Conservation (phyloP, 495 filamentous ascomycete genomes). For the Aspergillus cavernicola region DNA sequence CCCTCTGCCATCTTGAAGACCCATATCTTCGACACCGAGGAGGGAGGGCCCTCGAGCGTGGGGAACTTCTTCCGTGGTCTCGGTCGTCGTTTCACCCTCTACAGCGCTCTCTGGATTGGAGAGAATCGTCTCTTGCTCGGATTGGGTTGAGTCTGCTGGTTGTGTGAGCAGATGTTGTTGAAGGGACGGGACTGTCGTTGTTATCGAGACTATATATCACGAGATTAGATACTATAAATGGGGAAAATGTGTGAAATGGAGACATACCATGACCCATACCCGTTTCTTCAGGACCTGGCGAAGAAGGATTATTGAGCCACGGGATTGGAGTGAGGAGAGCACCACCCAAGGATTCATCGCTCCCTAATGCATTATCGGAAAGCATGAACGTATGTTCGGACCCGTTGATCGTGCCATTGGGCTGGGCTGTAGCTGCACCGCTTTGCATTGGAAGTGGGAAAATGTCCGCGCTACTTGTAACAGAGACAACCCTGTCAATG, state of each 20-base stretch:
- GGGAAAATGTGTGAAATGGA: not conserved
- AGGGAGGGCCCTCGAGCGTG: constrained; percentile 79
- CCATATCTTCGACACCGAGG: constrained; percentile 83
- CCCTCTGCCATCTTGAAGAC: constrained; percentile 63
- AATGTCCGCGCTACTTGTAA: constrained; percentile 73
- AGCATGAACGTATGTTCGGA: constrained; percentile 30
- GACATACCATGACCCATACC: constrained; percentile 14
- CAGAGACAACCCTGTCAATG: constrained; percentile 85
- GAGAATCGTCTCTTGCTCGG: constrained; percentile 5
- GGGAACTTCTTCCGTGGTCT: constrained; percentile 55
- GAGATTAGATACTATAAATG: not conserved
- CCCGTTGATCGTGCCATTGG: constrained; percentile 41
- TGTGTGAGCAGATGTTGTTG: constrained; percentile 27
- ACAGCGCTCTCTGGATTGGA: constrained; percentile 21
- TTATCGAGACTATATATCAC: constrained; percentile 1
- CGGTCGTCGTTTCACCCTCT: constrained; percentile 34
- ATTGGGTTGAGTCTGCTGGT: not conserved
- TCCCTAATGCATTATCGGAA: constrained; percentile 51
- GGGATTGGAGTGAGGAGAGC: constrained; percentile 92
- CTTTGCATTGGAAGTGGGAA: constrained; percentile 75
- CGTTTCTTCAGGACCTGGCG: constrained; percentile 27
- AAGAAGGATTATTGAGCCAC: constrained; percentile 59
- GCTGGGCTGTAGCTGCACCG: constrained; percentile 37
- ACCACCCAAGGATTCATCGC: constrained; percentile 86
- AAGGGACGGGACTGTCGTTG: constrained; percentile 17